Conservation (phyloP, 140 eudicot genomes). For the Anethum foeniculum region DNA sequence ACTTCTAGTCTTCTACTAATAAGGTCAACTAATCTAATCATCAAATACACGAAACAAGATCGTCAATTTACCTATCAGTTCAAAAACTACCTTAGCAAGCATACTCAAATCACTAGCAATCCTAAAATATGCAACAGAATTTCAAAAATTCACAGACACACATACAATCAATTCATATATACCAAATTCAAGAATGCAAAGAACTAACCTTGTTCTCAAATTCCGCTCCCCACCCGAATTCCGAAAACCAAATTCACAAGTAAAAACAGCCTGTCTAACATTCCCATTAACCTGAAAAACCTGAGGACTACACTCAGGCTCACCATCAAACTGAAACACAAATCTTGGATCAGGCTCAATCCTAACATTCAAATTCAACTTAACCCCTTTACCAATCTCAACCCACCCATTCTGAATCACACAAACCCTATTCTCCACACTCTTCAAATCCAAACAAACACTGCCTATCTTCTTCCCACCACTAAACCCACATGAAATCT, state of each 20-base stretch:
- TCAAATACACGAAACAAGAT: not conserved
- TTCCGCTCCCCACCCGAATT: constrained; percentile 44
- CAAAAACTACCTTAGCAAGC: not conserved
- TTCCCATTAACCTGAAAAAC: constrained; percentile 85
- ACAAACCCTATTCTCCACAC: constrained; percentile 24
- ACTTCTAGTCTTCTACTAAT: no score
- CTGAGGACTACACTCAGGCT: constrained; percentile 63
- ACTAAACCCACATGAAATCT: constrained; percentile 39
- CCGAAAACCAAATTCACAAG: constrained; percentile 79
- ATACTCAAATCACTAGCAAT: not conserved
- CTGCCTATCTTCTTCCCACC: constrained; percentile 58
- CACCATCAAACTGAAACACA: constrained; percentile 47
- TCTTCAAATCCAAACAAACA: constrained; percentile 45
- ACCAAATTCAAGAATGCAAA: not conserved
- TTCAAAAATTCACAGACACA: not conserved
- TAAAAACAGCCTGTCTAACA: constrained; percentile 84
- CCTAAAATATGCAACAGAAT: not conserved
- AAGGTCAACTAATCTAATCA: not conserved
- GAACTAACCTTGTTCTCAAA: constrained; percentile 69
- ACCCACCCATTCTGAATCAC: constrained; percentile 80
- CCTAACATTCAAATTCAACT: constrained; percentile 55
- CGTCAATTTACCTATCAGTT: not conserved
- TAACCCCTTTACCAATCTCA: constrained; percentile 27
- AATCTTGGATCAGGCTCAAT: constrained; percentile 72
- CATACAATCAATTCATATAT: constrained; percentile 17